Evolutionary conservation across 2,329 filamentous ascomycete genomes (phyloP).

Genomic region (Zymoseptoria crescenta): DNA sequence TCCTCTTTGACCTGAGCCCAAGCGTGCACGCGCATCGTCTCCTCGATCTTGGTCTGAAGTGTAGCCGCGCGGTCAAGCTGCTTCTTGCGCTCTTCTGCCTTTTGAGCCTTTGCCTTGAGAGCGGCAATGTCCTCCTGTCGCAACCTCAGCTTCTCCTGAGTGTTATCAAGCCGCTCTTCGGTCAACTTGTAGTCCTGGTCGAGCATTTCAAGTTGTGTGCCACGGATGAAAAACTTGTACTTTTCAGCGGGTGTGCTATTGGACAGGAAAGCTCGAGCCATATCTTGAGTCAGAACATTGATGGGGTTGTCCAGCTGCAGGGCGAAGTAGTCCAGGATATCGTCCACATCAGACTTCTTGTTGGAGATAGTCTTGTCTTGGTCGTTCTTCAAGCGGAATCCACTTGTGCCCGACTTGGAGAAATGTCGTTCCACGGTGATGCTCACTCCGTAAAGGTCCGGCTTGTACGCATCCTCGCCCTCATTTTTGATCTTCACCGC

Average conservation of each 20-base stretch:
- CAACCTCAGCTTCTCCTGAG: constrained; percentile 54
- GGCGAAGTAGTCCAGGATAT: constrained; percentile 87
- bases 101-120: constrained; percentile 51
- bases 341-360: constrained; percentile 80
- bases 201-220: constrained; percentile 85
- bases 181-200: constrained; percentile 86
- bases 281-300: constrained; percentile 91
- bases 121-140: constrained; percentile 56
- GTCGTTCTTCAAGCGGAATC: constrained; percentile 78
- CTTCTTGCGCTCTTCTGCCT: constrained; percentile 57
- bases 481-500: constrained; percentile 85
- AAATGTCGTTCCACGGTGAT: constrained; percentile 93
- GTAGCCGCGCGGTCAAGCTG: constrained; percentile 58
- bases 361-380: constrained; percentile 65
- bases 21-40: constrained; percentile 60
- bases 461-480: constrained; percentile 75
- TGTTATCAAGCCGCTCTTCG: constrained; percentile 67
- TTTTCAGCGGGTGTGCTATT: constrained; percentile 74
- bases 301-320: constrained; percentile 95
- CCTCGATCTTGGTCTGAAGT: constrained; percentile 53
- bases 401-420: constrained; percentile 58
- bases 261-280: constrained; percentile 87
- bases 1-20: constrained; percentile 80
- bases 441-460: constrained; percentile 70
- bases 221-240: constrained; percentile 93